These are phyloP conservation scores for Coniosporium apollinis DNA, from an alignment of 495 filamentous ascomycete genomes.

Conservation along the genomic window DNA sequence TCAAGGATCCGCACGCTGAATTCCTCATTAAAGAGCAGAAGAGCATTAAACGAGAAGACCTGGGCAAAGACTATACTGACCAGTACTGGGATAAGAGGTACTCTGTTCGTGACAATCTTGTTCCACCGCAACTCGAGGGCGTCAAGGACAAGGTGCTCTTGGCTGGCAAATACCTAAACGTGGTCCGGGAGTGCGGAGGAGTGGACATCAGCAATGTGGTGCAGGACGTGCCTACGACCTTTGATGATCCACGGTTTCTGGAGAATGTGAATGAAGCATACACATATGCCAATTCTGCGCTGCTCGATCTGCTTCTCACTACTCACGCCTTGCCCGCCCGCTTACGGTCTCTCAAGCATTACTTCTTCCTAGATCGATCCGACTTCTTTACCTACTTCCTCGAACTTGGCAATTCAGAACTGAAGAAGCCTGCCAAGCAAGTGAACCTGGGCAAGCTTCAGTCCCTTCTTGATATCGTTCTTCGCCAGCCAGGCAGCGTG, in stretches of 20 bases:
- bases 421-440: slow-evolving; percentile 68
- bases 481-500: slow-evolving; percentile 87
- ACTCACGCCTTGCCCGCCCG: slow-evolving; percentile 79
- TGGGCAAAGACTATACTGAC: slow-evolving; percentile 94
- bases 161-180: slow-evolving; percentile 94
- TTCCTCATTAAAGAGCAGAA: slow-evolving; percentile 93
- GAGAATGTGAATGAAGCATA: slow-evolving; percentile 94
- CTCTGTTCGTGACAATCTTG: slow-evolving; percentile 75
- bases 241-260: slow-evolving; percentile 63
- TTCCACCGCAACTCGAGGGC: slow-evolving; percentile 80
- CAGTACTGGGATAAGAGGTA: slow-evolving; percentile 99
- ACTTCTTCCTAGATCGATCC: slow-evolving; percentile 95
- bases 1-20: slow-evolving; percentile 84
- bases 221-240: slow-evolving; percentile 73
- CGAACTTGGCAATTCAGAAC: slow-evolving; percentile 71
- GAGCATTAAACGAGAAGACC: slow-evolving; percentile 74
- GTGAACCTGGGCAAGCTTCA: slow-evolving; percentile 90
- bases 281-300: slow-evolving; percentile 82
- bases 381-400: slow-evolving; percentile 98
- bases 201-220: slow-evolving; percentile 86
- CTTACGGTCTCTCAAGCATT: slow-evolving; percentile 83
- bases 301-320: slow-evolving; percentile 81
- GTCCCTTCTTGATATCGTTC: slow-evolving; percentile 80
- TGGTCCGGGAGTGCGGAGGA: slow-evolving; percentile 90
- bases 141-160: slow-evolving; percentile 89